A percentile compares a stretch with the other conserved stretches of the same genome.
Conservation (phyloP, 2,329 filamentous ascomycete species). For the Hypoxylon sp. region DNA sequence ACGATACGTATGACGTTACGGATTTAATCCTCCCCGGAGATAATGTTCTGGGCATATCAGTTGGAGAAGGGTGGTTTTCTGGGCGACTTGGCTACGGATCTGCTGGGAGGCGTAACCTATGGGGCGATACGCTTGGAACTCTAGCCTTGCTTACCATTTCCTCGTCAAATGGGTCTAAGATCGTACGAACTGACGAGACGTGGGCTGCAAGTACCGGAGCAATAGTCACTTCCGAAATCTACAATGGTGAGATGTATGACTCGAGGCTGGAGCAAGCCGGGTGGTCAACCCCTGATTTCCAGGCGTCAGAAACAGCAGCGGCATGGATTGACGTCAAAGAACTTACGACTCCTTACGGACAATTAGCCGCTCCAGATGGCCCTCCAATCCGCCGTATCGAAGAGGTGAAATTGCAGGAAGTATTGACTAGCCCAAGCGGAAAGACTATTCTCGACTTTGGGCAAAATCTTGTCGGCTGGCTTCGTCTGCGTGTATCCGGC, state of each 20-base stretch:
- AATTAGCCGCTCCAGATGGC: slow-evolving; percentile 54
- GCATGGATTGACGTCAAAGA: slow-evolving; percentile 53
- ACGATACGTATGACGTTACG: slow-evolving; percentile 68
- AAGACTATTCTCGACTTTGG: slow-evolving; percentile 67
- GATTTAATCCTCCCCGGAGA: slow-evolving; percentile 55
- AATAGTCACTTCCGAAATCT: slow-evolving; percentile 50
- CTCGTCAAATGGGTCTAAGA: slow-evolving; percentile 34
- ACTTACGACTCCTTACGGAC: slow-evolving; percentile 41
- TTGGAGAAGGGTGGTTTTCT: slow-evolving; percentile 68
- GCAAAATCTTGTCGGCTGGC: slow-evolving; percentile 63
- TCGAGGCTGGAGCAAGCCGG: slow-evolving; percentile 48
- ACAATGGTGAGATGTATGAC: slow-evolving; percentile 55
- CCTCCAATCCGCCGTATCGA: slow-evolving; percentile 53
- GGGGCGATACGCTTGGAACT: slow-evolving; percentile 53
- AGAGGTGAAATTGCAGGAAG: slow-evolving; percentile 45
- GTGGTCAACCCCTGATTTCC: slow-evolving; percentile 44
- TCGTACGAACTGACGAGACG: slow-evolving; percentile 52
- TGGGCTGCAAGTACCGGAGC: slow-evolving; percentile 51
- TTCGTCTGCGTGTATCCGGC: slow-evolving; percentile 55
- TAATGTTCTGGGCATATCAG: slow-evolving; percentile 63
- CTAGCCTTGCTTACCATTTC: slow-evolving; percentile 53
- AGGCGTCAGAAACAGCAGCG: slow-evolving; percentile 52
- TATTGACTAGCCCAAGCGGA: slow-evolving; percentile 56
- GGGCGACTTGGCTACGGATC: slow-evolving; percentile 56
- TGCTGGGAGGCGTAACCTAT: slow-evolving; percentile 51